Evolutionary conservation across 2,329 filamentous ascomycete species (phyloP).

Genomic region (Blumeria hordei): DNA sequence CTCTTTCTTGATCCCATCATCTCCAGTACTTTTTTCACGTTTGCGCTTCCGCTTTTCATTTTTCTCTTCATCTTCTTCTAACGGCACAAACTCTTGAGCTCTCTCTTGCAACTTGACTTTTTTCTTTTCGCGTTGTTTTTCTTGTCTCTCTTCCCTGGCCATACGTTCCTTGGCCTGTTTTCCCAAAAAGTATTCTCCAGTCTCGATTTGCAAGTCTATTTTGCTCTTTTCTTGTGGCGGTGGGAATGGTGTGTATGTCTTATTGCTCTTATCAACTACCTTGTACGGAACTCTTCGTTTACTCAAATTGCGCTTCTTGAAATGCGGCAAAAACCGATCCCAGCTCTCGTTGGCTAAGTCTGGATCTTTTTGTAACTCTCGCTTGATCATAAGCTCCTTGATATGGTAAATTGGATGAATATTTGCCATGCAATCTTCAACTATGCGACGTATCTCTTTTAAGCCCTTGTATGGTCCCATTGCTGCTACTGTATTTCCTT

Average conservation of each 20-base stretch:
- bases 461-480: constrained; percentile 88
- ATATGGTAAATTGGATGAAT: constrained; percentile 80
- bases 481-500: constrained; percentile 79
- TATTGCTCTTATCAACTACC: constrained; percentile 82
- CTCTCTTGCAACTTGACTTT: constrained; percentile 69
- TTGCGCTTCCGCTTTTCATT: constrained; percentile 28
- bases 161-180: constrained; percentile 81
- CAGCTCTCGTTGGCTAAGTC: constrained; percentile 71
- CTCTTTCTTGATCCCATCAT: constrained; percentile 6
- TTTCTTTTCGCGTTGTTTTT: constrained; percentile 70
- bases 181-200: constrained; percentile 83
- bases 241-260: constrained; percentile 90
- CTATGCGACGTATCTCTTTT: constrained; percentile 71
- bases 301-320: constrained; percentile 79
- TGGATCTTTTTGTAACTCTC: constrained; percentile 73
- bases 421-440: constrained; percentile 94
- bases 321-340: constrained; percentile 90
- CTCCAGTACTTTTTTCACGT: constrained; percentile 8
- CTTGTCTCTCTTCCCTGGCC: constrained; percentile 53
- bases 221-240: constrained; percentile 97
- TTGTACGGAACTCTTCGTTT: constrained; percentile 63
- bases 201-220: constrained; percentile 93
- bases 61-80: constrained; percentile 42
- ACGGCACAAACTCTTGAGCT: constrained; percentile 67
- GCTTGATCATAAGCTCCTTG: constrained; percentile 86